Conservation (phyloP, 768 basidiomycete species). For the Termitomyces heimii region DNA sequence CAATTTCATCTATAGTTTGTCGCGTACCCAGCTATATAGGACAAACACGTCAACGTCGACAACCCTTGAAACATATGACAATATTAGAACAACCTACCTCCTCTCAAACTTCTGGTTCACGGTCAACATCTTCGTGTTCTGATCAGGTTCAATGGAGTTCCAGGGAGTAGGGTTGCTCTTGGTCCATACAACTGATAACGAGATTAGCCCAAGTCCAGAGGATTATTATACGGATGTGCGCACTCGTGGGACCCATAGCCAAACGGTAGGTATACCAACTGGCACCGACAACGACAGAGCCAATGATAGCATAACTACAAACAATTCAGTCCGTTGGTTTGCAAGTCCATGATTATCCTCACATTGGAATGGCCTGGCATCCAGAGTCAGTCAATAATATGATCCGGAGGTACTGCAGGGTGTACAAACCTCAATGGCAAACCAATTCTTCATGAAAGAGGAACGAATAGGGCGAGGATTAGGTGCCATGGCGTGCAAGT, state of each 20-base stretch:
- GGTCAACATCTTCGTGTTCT: slow-evolving; percentile 65
- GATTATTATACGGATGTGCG: slow-evolving; percentile 15
- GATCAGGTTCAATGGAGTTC: slow-evolving; percentile 72
- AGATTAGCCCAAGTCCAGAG: neutral
- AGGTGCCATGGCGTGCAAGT: slow-evolving; percentile 4
- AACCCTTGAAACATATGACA: neutral
- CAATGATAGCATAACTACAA: slow-evolving; percentile 44
- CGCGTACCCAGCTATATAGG: slow-evolving; percentile 68
- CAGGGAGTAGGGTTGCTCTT: slow-evolving; percentile 83
- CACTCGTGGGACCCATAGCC: slow-evolving; percentile 51
- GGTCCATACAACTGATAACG: slow-evolving; percentile 44
- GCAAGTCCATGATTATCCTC: slow-evolving; percentile 15
- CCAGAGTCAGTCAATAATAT: slow-evolving; percentile 3
- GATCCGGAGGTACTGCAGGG: neutral
- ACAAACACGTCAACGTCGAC: slow-evolving; percentile 1
- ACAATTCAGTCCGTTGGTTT: slow-evolving; percentile 8
- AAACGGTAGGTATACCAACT: slow-evolving; percentile 64
- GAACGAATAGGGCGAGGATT: slow-evolving; percentile 26
- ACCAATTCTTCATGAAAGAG: slow-evolving; percentile 59
- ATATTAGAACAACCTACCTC: slow-evolving; percentile 40
- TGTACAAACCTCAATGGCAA: slow-evolving; percentile 59
- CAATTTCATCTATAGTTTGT: slow-evolving; percentile 49
- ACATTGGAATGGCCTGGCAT: slow-evolving; percentile 48
- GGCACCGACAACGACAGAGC: slow-evolving; percentile 50
- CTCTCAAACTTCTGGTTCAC: slow-evolving; percentile 74